Evolutionary conservation across 2,329 filamentous ascomycete genomes (phyloP), one percentile per base, ranked within the genome.

Genomic region (Elsinoe necatrix): DNA sequence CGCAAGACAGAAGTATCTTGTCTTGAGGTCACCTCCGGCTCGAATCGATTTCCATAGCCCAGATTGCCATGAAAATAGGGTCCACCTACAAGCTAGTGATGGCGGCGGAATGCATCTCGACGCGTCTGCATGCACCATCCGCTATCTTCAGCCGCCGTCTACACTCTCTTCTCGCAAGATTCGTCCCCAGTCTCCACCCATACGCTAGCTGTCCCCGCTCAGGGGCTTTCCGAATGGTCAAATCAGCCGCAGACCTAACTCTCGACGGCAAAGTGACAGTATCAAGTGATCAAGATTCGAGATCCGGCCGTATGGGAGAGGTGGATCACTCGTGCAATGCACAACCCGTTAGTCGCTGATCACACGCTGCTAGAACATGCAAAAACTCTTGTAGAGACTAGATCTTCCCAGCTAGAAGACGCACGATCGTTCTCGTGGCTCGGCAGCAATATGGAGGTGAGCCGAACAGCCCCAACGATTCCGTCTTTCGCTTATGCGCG

Each of bases 281-380:
- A 37, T 29, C 9, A 21, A 42, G 16, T 42, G 20, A 21, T 18
- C 21, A 25, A 45, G 41, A 45, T 45, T 18, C 20, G 14, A 45
- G 41, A 45, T 45, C 41, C 41, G 20, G 41, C 41, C 21, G 16
- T 25, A 25, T 25, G 41, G 41, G 41, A 45, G 20, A 9, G 41
- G 41, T 42, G 41, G 41, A 45, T 23, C 41, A 12, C 41, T n/a
- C 39, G 12, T 45, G 21, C 41, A 25, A 45, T 25, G 41, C 20
- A 45, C 41, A 25, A 45, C 20, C 18, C 41, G 8, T 25, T 45
- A 45, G 41, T 45, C 41, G 41, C 41, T 45, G 41, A 45, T 45
- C 41, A 45, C 21, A 20, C 41, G 41, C 7, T 45, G 21, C 41
- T 45, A 45, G 41, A 25, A 25, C 14, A 21, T 45, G 41, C 41